Conservation (phyloP, 305 asterid species). For the Withania somnifera region DNA sequence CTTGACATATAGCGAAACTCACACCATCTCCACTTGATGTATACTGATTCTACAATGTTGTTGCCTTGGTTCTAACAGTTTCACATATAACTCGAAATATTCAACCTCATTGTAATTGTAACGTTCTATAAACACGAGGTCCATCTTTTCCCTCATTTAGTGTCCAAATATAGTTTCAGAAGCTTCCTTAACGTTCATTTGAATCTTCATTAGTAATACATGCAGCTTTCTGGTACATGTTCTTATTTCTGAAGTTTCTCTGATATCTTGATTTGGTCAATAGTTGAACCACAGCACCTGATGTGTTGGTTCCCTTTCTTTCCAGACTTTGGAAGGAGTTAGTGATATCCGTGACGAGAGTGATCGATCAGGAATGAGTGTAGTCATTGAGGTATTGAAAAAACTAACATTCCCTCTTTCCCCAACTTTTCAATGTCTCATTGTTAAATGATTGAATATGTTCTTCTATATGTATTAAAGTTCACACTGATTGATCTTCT, state of each 20-base stretch:
- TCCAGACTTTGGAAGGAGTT: slow-evolving; percentile 80
- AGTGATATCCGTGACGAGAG: slow-evolving; percentile 99
- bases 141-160: background rate
- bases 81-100: background rate
- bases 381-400: slow-evolving; percentile 82
- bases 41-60: background rate
- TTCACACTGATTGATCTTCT: background rate
- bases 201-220: background rate
- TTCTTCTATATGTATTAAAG: background rate
- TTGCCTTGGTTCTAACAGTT: background rate
- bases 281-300: background rate
- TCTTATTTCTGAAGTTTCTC: background rate
- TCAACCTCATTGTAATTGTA: background rate
- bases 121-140: background rate
- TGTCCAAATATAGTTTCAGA: background rate
- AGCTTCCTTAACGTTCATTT: background rate
- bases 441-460: background rate
- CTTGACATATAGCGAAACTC: background rate
- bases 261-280: background rate
- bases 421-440: background rate
- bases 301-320: slow-evolving; percentile 18
- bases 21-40: too few species aligned
- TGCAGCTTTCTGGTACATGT: background rate
- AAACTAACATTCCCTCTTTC: background rate
- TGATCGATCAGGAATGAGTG: slow-evolving; percentile 95